phyloP scores from a whole-genome alignment of 139 green algal genomes.

The Micractinium conductrix region DNA sequence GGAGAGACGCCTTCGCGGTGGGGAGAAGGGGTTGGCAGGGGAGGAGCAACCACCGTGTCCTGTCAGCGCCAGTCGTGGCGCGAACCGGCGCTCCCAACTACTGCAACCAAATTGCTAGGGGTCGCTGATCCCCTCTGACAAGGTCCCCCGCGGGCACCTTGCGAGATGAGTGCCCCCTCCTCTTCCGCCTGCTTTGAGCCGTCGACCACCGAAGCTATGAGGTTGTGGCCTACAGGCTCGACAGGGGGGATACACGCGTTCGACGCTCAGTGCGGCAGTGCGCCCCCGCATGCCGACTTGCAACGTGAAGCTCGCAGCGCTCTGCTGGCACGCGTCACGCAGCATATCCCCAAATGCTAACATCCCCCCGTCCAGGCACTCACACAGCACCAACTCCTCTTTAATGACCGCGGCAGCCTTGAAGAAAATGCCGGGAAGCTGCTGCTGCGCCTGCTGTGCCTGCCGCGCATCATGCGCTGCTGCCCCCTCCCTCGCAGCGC shows the following conservation, averaged over 20 bases:
- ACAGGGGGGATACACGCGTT: neutral
- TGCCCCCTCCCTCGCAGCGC: neutral
- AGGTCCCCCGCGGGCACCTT: too few species aligned
- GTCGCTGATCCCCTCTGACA: too few species aligned
- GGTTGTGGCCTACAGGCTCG: conserved; percentile 18
- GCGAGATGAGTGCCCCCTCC: conserved; percentile 62
- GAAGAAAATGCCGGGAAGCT: conserved; percentile 34
- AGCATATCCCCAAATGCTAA: neutral
- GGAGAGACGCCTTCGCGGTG: conserved; percentile 72
- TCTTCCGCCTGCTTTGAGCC: conserved; percentile 35
- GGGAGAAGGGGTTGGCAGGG: too few species aligned
- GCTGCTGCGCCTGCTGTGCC: neutral
- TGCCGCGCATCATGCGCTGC: neutral
- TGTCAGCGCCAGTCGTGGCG: too few species aligned
- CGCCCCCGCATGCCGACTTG: neutral
- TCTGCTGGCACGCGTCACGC: neutral
- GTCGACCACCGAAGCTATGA: conserved; percentile 71
- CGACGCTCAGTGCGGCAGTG: neutral
- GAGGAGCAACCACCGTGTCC: too few species aligned
- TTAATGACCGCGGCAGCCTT: conserved; percentile 46
- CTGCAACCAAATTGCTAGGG: too few species aligned
- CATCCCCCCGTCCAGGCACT: neutral
- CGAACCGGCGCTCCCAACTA: too few species aligned
- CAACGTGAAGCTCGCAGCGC: neutral
- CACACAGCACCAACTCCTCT: conserved; percentile 48